phyloP scores from a whole-genome alignment of 2,329 filamentous ascomycete species.

The Neonectria faginata region DNA sequence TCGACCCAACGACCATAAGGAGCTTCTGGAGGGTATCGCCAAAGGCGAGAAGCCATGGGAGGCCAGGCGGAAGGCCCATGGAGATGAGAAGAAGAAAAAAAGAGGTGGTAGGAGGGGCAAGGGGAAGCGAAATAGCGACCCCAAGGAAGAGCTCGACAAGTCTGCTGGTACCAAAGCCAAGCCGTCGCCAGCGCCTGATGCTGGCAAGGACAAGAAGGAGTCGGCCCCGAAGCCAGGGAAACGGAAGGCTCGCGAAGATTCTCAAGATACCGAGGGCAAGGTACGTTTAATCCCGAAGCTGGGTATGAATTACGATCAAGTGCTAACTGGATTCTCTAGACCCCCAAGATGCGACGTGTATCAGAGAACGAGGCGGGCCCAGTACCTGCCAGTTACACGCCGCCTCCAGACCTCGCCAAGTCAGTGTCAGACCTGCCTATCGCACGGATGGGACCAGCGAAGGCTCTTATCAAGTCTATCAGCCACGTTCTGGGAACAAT shows the following conservation, averaged over 20 bases:
- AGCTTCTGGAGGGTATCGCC: constrained; percentile 80
- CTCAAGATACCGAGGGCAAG: constrained; percentile 64
- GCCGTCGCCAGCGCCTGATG: constrained; percentile 55
- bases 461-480: constrained; percentile 77
- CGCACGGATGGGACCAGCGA: constrained; percentile 75
- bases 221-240: constrained; percentile 60
- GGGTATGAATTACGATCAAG: constrained; percentile 6
- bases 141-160: constrained; percentile 69
- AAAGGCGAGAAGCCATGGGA: constrained; percentile 91
- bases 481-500: constrained; percentile 73
- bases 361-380: constrained; percentile 61
- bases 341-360: constrained; percentile 63
- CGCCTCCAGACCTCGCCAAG: constrained; percentile 64
- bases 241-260: constrained; percentile 68
- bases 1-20: constrained; percentile 83
- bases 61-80: constrained; percentile 70
- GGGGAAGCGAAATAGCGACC: constrained; percentile 74
- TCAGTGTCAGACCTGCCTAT: constrained; percentile 69
- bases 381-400: constrained; percentile 54
- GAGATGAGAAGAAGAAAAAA: constrained; percentile 71
- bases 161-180: constrained; percentile 47
- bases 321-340: constrained; percentile 48
- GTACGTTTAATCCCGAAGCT: constrained; percentile 49
- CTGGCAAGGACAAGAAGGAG: constrained; percentile 64
- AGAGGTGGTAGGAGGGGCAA: constrained; percentile 71